Percentiles rank a stretch among this genome's conserved stretches.
These are phyloP conservation scores for Leptographium flavum DNA, from an alignment of 2,329 filamentous ascomycete genomes.

Conservation along the genomic window DNA sequence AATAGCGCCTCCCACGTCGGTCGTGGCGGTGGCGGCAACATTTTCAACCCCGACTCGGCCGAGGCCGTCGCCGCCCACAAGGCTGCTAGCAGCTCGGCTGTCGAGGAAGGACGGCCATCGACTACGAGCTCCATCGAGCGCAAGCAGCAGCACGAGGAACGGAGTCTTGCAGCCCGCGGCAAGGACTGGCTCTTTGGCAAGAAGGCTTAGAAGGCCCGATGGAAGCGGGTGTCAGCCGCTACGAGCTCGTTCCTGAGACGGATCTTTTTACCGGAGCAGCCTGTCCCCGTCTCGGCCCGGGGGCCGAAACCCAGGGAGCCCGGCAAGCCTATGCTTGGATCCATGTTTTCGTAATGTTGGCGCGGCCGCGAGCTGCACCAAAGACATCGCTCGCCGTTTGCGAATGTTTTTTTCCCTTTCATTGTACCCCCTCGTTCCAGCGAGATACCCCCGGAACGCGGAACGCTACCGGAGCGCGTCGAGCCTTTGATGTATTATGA, in stretches of 20 bases:
- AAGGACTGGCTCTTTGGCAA: conserved; percentile 36
- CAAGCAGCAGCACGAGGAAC: conserved; percentile 10
- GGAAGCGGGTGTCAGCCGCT: not conserved
- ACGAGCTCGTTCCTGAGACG: too few relatives aligned
- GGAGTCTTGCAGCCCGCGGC: conserved; percentile 25
- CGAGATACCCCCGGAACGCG: too few relatives aligned
- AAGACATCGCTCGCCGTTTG: too few relatives aligned
- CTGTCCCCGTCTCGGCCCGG: too few relatives aligned
- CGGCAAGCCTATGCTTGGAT: too few relatives aligned
- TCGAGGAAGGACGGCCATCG: conserved; percentile 14
- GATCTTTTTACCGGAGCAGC: too few relatives aligned
- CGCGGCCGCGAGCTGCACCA: too few relatives aligned
- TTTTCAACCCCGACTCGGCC: conserved; percentile 32
- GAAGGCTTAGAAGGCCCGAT: conserved; percentile 16
- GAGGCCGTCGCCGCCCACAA: conserved; percentile 12
- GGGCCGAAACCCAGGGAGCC: too few relatives aligned
- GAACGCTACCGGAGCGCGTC: too few relatives aligned
- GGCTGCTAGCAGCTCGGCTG: conserved; percentile 17
- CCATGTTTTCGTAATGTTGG: too few relatives aligned
- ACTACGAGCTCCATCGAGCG: not conserved
- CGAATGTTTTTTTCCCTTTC: too few relatives aligned
- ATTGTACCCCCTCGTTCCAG: too few relatives aligned
- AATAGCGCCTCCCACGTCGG: conserved; percentile 51
- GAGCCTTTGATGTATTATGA: not conserved
- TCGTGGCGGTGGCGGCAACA: conserved; percentile 62